These are phyloP conservation scores for Exophiala mesophila DNA, from an alignment of 2,329 filamentous ascomycete genomes.

Conservation along the genomic window DNA sequence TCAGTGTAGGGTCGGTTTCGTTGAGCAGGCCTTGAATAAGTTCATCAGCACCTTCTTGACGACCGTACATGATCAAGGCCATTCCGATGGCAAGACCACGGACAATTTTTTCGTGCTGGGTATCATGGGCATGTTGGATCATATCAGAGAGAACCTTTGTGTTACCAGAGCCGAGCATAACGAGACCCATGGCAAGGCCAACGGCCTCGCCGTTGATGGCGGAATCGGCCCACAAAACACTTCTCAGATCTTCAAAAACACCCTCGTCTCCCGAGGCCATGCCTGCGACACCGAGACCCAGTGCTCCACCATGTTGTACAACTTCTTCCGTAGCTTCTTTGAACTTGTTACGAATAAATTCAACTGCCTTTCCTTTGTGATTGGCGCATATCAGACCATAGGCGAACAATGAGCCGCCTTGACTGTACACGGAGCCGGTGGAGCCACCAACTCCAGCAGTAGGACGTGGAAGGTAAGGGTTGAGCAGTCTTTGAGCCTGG, in stretches of 20 bases:
- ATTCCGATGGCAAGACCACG: slow-evolving; percentile 92
- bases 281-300: slow-evolving; percentile 91
- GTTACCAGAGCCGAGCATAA: slow-evolving; percentile 98
- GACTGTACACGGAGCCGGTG: slow-evolving; percentile 85
- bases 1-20: slow-evolving; percentile 86
- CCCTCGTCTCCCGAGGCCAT: slow-evolving; percentile 92
- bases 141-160: slow-evolving; percentile 90
- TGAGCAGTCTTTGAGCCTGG: slow-evolving; percentile 86
- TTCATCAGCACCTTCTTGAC: slow-evolving; percentile 90
- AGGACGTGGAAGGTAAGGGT: slow-evolving; percentile 84
- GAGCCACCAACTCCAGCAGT: slow-evolving; percentile 58
- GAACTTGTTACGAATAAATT: slow-evolving; percentile 44
- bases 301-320: slow-evolving; percentile 91
- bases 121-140: slow-evolving; percentile 97
- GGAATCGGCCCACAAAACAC: slow-evolving; percentile 85
- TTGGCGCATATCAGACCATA: slow-evolving; percentile 97
- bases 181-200: slow-evolving; percentile 90
- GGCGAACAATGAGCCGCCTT: slow-evolving; percentile 91
- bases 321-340: slow-evolving; percentile 62
- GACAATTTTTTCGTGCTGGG: slow-evolving; percentile 97
- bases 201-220: slow-evolving; percentile 96
- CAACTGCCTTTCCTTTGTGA: slow-evolving; percentile 77
- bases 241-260: slow-evolving; percentile 86
- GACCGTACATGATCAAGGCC: slow-evolving; percentile 96
- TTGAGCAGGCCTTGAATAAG: slow-evolving; percentile 89